Evolutionary conservation across 352 stramenopile species (phyloP).

Genomic region (Phytopythium helicoides): DNA sequence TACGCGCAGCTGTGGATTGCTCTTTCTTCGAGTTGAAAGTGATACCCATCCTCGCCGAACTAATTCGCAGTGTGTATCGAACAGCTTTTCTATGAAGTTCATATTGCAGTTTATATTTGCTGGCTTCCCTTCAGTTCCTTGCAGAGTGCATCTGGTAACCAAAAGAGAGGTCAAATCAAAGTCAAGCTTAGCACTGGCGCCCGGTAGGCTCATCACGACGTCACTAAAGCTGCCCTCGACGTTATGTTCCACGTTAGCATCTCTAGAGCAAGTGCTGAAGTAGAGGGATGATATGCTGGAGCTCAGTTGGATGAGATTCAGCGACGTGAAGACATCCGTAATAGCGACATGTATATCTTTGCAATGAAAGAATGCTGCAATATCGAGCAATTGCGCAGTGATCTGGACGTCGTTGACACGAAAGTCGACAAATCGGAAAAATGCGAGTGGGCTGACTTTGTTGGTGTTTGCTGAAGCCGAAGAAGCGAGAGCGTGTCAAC

Average conservation of each 20-base stretch:
- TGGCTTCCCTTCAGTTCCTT: background rate
- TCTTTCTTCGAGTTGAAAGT: background rate
- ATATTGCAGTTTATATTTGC: background rate
- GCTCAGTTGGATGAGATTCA: conserved; percentile 47
- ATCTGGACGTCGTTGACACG: conserved; percentile 36
- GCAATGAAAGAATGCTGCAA: conserved; percentile 29
- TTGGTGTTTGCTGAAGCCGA: conserved; percentile 12
- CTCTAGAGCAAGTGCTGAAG: conserved; percentile 5
- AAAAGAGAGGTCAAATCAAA: background rate
- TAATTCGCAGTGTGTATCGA: background rate
- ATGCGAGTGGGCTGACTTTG: conserved; percentile 41
- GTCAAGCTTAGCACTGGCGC: background rate
- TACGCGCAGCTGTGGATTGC: too few relatives aligned
- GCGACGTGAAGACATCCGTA: conserved; percentile 50
- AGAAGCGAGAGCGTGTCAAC: conserved; percentile 1
- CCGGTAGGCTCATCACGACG: background rate
- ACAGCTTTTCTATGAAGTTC: conserved; percentile 4
- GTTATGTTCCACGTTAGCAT: too few relatives aligned
- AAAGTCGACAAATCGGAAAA: conserved; percentile 67
- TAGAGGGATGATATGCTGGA: conserved; percentile 18
- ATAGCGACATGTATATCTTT: conserved; percentile 48
- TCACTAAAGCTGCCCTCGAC: background rate
- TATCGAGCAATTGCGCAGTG: conserved; percentile 31
- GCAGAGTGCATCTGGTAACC: background rate
- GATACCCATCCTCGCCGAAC: background rate